Evolutionary conservation across 2,329 filamentous ascomycete species (phyloP), one percentile per base, ranked within the genome.

Genomic region (Alternaria brassicicola): DNA sequence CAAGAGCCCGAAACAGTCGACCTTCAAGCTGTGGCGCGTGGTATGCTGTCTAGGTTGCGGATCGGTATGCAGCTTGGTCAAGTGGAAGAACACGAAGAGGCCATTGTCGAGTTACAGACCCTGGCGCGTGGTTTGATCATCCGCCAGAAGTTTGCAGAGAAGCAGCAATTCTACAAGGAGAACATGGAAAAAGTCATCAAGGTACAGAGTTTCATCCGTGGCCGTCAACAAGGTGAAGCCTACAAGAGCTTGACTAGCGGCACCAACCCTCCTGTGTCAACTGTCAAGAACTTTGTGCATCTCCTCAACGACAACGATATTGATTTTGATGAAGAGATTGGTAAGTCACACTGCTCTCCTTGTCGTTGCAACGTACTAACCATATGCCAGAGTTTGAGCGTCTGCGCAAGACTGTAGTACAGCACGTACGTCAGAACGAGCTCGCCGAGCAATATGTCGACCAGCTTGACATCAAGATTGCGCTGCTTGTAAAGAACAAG

Each of bases 101-200:
- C 83, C 0, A 84, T 97, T 59, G 80, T 87, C 8, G 89, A 88
- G 28, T 78, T 97, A 23, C 93, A 98, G 76, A 84, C 93, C 5
- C 83, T 86, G 6, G 86, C 89, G 7, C 87, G 89, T 67, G 94
- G 88, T 3, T 88, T 87, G 68, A 77, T 96, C 3, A 86, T 98
- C 30, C 86, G 94, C 31, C 84, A 82, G 13, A 84, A 83, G 17
- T 98, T 96, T 69, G 87, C 86, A 51, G 92, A 96, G 76, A 97
- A 97, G 83, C 88, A 90, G 73, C 88, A 88, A 21, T 94, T 90
- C 80, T 99, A 93, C 82, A 89, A 90, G 67, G 89, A 96, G 78
- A 99, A 99, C 73, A 99, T 99, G 95, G 88, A 97, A 71, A 98
- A 96, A 78, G 95, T 99, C 25, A 89, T 99, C 83, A 99, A 99